A percentile compares a stretch with the other conserved stretches of the same genome.
These are phyloP conservation scores for Litsea cubeba DNA, from an alignment of 164 flowering plant genomes.

Conservation along the genomic window DNA sequence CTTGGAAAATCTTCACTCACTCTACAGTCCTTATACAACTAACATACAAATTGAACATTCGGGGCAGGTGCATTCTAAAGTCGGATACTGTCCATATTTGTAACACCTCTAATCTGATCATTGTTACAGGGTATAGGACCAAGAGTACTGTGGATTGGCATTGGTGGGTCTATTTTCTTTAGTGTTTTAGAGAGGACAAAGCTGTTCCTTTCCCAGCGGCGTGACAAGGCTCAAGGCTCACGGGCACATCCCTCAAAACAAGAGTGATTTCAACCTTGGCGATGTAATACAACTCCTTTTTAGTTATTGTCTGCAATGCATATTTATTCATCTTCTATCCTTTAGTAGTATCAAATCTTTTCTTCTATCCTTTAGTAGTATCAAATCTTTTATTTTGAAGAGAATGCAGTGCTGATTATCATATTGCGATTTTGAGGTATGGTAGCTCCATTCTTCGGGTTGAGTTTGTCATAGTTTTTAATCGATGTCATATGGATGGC, in stretches of 20 bases:
- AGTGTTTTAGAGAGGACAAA: conserved; percentile 83
- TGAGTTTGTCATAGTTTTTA: too few species aligned
- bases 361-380: neutral
- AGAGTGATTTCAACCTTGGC: conserved; percentile 10
- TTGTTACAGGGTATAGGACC: conserved; percentile 75
- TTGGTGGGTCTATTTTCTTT: conserved; percentile 92
- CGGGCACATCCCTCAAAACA: conserved; percentile 12
- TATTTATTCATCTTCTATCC: neutral
- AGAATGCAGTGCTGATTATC: neutral
- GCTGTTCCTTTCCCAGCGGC: conserved; percentile 43
- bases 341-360: neutral
- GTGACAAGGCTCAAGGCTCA: conserved; percentile 4
- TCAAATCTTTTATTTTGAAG: too few species aligned
- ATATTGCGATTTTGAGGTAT: too few species aligned
- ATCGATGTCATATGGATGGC: too few species aligned
- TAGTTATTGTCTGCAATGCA: too few species aligned
- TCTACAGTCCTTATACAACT: too few species aligned
- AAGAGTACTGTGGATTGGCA: conserved; percentile 84
- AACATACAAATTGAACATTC: too few species aligned
- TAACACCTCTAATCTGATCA: neutral
- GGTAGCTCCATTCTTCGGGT: too few species aligned
- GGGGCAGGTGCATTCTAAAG: too few species aligned
- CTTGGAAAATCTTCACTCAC: too few species aligned
- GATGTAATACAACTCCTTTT: neutral
- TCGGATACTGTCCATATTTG: neutral